Conservation (phyloP, 306 rosid genomes). For the Pyrus betulifolia region DNA sequence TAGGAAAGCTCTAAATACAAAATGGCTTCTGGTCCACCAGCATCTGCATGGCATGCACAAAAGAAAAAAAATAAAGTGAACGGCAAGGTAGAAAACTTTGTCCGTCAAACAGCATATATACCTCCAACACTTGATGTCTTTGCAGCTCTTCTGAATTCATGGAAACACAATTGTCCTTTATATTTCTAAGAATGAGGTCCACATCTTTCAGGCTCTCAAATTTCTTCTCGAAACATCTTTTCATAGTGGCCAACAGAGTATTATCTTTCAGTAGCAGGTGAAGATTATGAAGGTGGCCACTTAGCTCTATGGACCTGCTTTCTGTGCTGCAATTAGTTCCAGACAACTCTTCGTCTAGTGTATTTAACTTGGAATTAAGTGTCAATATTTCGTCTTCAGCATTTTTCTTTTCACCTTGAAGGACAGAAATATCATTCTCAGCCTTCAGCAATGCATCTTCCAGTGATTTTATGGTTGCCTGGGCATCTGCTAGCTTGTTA, state of each 20-base stretch:
- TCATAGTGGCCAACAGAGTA: constrained; percentile 37
- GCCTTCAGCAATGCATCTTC: constrained; percentile 70
- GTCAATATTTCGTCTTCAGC: constrained; percentile 61
- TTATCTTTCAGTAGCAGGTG: constrained; percentile 55
- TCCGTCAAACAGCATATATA: constrained; percentile 12
- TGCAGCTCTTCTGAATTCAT: constrained; percentile 39
- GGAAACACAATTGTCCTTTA: constrained; percentile 35
- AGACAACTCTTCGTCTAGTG: constrained; percentile 62
- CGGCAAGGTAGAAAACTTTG: constrained; percentile 2
- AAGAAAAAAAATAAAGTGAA: neutral
- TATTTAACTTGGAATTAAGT: constrained; percentile 60
- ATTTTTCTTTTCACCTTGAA: constrained; percentile 49
- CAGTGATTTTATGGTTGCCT: constrained; percentile 41
- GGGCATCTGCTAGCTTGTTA: constrained; percentile 45
- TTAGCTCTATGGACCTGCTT: constrained; percentile 51
- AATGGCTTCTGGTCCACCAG: neutral
- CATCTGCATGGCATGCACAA: neutral
- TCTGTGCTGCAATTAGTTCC: constrained; percentile 52
- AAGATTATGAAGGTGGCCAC: constrained; percentile 60
- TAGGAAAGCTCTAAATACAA: neutral
- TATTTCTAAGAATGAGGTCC: constrained; percentile 47
- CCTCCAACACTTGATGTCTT: constrained; percentile 41
- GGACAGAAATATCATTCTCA: constrained; percentile 43
- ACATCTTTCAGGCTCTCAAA: constrained; percentile 50
- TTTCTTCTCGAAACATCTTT: constrained; percentile 56